Evolutionary conservation across 2,329 filamentous ascomycete genomes (phyloP).

Genomic region (Pyrenophora tritici-repentis): DNA sequence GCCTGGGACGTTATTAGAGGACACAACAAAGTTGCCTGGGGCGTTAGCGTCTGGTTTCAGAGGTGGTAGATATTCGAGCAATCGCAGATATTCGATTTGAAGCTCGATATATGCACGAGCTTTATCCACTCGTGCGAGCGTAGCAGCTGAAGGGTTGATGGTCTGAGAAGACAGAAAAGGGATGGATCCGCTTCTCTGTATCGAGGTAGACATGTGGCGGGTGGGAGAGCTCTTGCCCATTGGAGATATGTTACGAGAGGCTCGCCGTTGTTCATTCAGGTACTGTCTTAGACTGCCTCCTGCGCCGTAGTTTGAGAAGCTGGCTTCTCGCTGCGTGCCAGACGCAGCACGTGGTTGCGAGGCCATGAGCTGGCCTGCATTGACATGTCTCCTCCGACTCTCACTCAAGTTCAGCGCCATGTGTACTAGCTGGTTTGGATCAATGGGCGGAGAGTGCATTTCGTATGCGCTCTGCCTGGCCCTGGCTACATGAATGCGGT

Average conservation of each 20-base stretch:
- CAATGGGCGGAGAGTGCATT: constrained; percentile 58
- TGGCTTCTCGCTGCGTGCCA: constrained; percentile 49
- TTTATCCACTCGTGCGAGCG: constrained; percentile 79
- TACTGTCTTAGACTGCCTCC: constrained; percentile 69
- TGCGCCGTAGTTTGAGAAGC: constrained; percentile 49
- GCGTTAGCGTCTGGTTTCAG: constrained; percentile 59
- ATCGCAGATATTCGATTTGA: constrained; percentile 78
- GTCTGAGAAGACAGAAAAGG: constrained; percentile 39
- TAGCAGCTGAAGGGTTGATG: constrained; percentile 77
- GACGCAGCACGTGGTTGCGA: constrained; percentile 53
- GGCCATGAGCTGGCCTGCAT: constrained; percentile 61
- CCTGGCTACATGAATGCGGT: constrained; percentile 27
- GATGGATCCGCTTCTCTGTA: constrained; percentile 31
- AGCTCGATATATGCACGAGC: constrained; percentile 86
- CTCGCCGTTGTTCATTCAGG: constrained; percentile 71
- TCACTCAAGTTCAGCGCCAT: constrained; percentile 90
- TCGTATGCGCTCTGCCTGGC: constrained; percentile 18
- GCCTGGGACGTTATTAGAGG: constrained; percentile 50
- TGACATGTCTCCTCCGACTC: constrained; percentile 67
- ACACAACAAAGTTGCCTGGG: constrained; percentile 49
- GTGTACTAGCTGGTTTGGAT: constrained; percentile 88
- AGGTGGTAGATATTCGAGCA: constrained; percentile 79
- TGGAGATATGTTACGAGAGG: constrained; percentile 66
- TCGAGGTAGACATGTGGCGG: constrained; percentile 37
- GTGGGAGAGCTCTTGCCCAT: constrained; percentile 49